phyloP scores from a whole-genome alignment of 2,329 filamentous ascomycete genomes.

The Fusarium mundagurra region DNA sequence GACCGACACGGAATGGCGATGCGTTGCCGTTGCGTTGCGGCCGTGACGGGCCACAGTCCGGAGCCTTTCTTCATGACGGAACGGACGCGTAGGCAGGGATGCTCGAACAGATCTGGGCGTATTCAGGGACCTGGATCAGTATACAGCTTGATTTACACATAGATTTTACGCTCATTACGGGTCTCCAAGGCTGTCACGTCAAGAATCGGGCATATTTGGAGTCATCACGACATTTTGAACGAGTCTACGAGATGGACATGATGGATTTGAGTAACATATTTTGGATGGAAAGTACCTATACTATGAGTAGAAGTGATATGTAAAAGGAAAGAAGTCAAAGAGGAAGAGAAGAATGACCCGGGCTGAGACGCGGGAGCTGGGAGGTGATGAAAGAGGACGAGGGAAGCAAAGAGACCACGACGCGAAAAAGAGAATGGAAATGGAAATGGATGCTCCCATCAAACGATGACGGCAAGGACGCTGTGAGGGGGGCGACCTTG shows the following conservation, averaged over 20 bases:
- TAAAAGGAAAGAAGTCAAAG: conserved; percentile 34
- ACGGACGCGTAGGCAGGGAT: conserved; percentile 7
- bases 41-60: conserved; percentile 13
- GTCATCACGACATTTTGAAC: background rate
- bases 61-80: conserved; percentile 6
- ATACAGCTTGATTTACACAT: background rate
- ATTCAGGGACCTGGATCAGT: background rate
- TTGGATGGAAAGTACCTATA: background rate
- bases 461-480: conserved; percentile 21
- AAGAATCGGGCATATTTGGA: background rate
- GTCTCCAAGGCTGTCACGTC: background rate
- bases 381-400: background rate
- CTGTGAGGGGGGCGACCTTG: conserved; percentile 19
- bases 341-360: conserved; percentile 22
- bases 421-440: background rate
- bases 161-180: background rate
- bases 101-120: background rate
- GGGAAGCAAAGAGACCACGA: background rate
- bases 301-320: conserved; percentile 13
- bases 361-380: background rate
- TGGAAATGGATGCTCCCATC: conserved; percentile 6
- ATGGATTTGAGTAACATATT: background rate
- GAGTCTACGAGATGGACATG: background rate
- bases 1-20: conserved; percentile 10
- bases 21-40: conserved; percentile 7